Percentiles rank a stretch among this genome's conserved stretches.
Evolutionary conservation across 192 early-diverging fungal species (phyloP).

Genomic region (Backusella morwellensis): DNA sequence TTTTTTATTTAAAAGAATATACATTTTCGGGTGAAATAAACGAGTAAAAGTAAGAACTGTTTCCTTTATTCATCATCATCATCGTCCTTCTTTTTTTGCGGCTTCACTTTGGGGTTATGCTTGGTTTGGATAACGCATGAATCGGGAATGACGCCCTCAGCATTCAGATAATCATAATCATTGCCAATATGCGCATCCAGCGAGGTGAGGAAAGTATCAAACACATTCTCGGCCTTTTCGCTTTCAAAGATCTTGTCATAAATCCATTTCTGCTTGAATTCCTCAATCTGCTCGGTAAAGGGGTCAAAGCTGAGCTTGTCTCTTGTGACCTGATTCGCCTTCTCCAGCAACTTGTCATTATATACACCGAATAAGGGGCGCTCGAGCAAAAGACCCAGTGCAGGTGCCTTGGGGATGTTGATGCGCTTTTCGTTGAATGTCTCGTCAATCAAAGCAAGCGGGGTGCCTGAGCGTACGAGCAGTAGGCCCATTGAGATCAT

Average conservation of each 20-base stretch:
- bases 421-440: slow-evolving; percentile 67
- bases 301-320: slow-evolving; percentile 55
- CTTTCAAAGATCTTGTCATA: slow-evolving; percentile 76
- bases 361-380: slow-evolving; percentile 66
- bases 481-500: slow-evolving; percentile 93
- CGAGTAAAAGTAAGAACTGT: too few relatives aligned
- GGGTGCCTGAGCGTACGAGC: slow-evolving; percentile 72
- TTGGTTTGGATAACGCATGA: slow-evolving; percentile 31
- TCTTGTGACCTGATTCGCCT: slow-evolving; percentile 24
- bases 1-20: neutral
- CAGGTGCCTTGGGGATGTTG: slow-evolving; percentile 98
- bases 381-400: slow-evolving; percentile 86
- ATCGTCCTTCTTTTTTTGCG: neutral
- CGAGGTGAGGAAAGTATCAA: slow-evolving; percentile 58
- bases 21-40: neutral
- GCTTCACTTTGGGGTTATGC: neutral
- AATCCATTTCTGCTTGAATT: slow-evolving; percentile 89
- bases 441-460: slow-evolving; percentile 61
- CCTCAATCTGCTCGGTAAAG: slow-evolving; percentile 65
- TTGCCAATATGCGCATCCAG: slow-evolving; percentile 55
- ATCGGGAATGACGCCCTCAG: slow-evolving; percentile 55
- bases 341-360: slow-evolving; percentile 46
- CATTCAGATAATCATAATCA: slow-evolving; percentile 60
- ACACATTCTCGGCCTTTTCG: slow-evolving; percentile 65
- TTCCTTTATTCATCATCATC: neutral